These are phyloP conservation scores for Pichia exigua DNA, from an alignment of 805 yeast genomes.

Conservation along the genomic window DNA sequence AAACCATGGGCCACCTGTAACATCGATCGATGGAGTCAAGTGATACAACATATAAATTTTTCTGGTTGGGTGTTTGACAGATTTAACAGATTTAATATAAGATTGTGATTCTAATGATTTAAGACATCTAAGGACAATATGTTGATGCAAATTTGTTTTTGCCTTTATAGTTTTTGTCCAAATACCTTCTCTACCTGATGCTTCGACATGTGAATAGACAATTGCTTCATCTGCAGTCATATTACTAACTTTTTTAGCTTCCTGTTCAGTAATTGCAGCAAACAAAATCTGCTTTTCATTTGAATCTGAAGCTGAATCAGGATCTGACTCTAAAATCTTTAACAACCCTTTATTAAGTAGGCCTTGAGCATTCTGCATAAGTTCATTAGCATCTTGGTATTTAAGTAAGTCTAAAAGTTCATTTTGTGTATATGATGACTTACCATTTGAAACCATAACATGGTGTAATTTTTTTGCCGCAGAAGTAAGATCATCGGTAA, in stretches of 20 bases:
- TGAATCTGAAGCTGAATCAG: slow-evolving; percentile 14
- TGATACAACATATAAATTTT: slow-evolving; percentile 94
- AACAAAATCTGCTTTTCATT: slow-evolving; percentile 45
- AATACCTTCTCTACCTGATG: slow-evolving; percentile 89
- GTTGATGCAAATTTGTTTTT: slow-evolving; percentile 83
- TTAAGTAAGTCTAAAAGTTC: slow-evolving; percentile 52
- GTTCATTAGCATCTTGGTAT: slow-evolving; percentile 32
- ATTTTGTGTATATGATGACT: slow-evolving; percentile 53
- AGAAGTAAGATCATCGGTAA: slow-evolving; percentile 10
- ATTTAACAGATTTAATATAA: slow-evolving; percentile 80
- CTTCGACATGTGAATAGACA: slow-evolving; percentile 86
- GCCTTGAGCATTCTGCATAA: slow-evolving; percentile 39
- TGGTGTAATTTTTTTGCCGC: slow-evolving; percentile 51
- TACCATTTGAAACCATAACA: slow-evolving; percentile 48
- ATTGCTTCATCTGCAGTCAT: slow-evolving; percentile 87
- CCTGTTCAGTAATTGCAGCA: slow-evolving; percentile 63
- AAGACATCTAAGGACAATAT: slow-evolving; percentile 77
- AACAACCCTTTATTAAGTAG: slow-evolving; percentile 45
- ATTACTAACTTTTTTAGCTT: slow-evolving; percentile 66
- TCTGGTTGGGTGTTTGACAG: slow-evolving; percentile 85
- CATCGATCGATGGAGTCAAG: slow-evolving; percentile 88
- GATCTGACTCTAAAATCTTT: slow-evolving; percentile 58
- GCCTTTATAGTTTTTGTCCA: slow-evolving; percentile 92
- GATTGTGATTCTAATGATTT: slow-evolving; percentile 74
- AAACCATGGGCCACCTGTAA: slow-evolving; percentile 99